phyloP scores from a whole-genome alignment of 2,329 filamentous ascomycete species.

The Biscogniauxia sp. region DNA sequence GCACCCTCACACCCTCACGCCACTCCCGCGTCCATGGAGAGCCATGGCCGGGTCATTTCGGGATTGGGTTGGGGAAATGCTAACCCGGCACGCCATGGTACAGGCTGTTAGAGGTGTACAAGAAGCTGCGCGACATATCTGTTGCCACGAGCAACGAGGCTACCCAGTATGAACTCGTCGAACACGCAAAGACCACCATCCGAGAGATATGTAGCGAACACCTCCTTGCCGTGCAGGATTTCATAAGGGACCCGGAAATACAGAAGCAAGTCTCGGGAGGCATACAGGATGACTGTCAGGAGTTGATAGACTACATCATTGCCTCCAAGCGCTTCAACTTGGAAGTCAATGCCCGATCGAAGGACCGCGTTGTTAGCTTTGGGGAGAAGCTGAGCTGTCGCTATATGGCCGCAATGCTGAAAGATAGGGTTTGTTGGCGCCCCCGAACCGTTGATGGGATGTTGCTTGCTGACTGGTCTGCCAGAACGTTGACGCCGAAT shows the following conservation, averaged over 20 bases:
- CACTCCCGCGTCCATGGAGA: too few relatives aligned
- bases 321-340: constrained; percentile 65
- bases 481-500: constrained; percentile 79
- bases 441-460: background rate
- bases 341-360: constrained; percentile 74
- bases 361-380: constrained; percentile 88
- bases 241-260: constrained; percentile 57
- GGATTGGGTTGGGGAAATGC: too few relatives aligned
- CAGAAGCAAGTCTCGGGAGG: constrained; percentile 59
- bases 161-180: constrained; percentile 52
- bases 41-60: too few relatives aligned
- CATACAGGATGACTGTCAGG: constrained; percentile 76
- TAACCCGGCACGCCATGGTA: background rate
- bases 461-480: constrained; percentile 26
- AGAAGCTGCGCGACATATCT: constrained; percentile 53
- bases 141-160: constrained; percentile 51
- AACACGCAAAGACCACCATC: constrained; percentile 71
- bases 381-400: constrained; percentile 94
- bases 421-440: constrained; percentile 58
- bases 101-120: constrained; percentile 59
- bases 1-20: background rate
- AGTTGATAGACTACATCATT: constrained; percentile 70
- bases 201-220: constrained; percentile 82
- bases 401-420: constrained; percentile 82
- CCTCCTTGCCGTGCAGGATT: constrained; percentile 64